A percentile compares a stretch with the other conserved stretches of the same genome.
Evolutionary conservation across 2,329 filamentous ascomycete genomes (phyloP).

Genomic region (Cryoendolithus antarcticus): DNA sequence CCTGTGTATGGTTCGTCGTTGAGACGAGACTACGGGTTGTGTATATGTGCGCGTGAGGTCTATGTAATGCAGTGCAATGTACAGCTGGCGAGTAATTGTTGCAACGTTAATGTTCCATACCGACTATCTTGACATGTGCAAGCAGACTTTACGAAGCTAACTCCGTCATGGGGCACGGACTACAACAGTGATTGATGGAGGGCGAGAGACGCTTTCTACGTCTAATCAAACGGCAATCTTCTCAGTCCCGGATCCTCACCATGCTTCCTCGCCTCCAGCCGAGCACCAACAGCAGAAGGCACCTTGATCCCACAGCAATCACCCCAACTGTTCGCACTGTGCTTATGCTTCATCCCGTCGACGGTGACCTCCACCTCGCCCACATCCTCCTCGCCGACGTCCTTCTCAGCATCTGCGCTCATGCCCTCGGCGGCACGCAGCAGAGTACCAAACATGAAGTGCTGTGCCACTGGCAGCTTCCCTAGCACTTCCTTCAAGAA

Average conservation of each 20-base stretch:
- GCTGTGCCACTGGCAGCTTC: slow-evolving; percentile 96
- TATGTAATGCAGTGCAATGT: too few species aligned
- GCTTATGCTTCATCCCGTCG: slow-evolving; percentile 46
- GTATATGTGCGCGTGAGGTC: too few species aligned
- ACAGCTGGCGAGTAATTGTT: too few species aligned
- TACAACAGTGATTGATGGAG: too few species aligned
- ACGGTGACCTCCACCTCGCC: slow-evolving; percentile 52
- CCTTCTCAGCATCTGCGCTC: slow-evolving; percentile 50
- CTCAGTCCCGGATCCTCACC: slow-evolving; percentile 51
- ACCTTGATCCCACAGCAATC: slow-evolving; percentile 98
- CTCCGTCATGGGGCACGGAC: too few species aligned
- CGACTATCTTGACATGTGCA: too few species aligned
- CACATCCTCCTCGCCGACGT: slow-evolving; percentile 34
- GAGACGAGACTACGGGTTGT: too few species aligned
- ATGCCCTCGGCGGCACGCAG: slow-evolving; percentile 72
- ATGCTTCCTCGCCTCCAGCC: slow-evolving; percentile 73
- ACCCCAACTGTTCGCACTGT: slow-evolving; percentile 62
- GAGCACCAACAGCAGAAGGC: slow-evolving; percentile 82
- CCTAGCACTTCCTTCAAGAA: slow-evolving; percentile 84
- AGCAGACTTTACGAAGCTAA: too few species aligned
- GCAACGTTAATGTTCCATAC: too few species aligned
- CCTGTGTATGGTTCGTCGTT: too few species aligned
- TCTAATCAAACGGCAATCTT: slow-evolving; percentile 68
- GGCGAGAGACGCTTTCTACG: too few species aligned
- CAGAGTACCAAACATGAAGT: slow-evolving; percentile 85